A percentile compares a stretch with the other conserved stretches of the same genome.
These are phyloP conservation scores for Globisporangium sylvaticum DNA, from an alignment of 352 stramenopile genomes.

Conservation along the genomic window DNA sequence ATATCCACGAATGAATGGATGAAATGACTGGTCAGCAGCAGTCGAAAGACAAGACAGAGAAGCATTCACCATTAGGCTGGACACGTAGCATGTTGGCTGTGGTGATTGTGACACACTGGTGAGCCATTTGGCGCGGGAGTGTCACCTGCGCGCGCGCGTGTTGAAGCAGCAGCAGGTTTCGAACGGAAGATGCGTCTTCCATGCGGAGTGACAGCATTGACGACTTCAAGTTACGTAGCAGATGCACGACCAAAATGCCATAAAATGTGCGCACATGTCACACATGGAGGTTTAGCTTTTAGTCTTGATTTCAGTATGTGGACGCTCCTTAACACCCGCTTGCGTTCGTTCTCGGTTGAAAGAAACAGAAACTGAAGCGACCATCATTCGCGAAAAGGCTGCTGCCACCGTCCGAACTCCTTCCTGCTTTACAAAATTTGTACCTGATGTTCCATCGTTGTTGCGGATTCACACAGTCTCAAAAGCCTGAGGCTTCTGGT, in stretches of 20 bases:
- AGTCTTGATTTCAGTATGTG: neutral
- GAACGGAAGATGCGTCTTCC: neutral
- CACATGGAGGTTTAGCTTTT: neutral
- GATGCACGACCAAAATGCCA: neutral
- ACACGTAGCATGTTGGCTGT: neutral
- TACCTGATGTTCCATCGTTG: neutral
- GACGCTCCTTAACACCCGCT: neutral
- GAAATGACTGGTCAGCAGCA: neutral
- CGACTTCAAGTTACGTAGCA: constrained; percentile 4
- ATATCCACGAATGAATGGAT: neutral
- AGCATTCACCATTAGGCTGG: neutral
- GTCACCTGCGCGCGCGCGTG: neutral
- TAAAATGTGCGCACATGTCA: constrained; percentile 1
- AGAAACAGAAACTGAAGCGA: constrained; percentile 9
- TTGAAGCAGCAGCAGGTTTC: neutral
- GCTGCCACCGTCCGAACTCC: neutral
- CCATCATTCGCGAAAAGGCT: constrained; percentile 3
- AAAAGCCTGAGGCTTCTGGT: neutral
- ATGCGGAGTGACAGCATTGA: constrained; percentile 4
- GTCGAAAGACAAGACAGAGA: neutral
- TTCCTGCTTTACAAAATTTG: neutral
- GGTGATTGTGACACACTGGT: neutral
- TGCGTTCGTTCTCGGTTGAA: neutral
- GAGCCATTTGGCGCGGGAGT: neutral
- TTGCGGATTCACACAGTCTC: neutral